These are phyloP conservation scores for Capronia americana DNA, from an alignment of 2,329 filamentous ascomycete genomes.

Conservation along the genomic window DNA sequence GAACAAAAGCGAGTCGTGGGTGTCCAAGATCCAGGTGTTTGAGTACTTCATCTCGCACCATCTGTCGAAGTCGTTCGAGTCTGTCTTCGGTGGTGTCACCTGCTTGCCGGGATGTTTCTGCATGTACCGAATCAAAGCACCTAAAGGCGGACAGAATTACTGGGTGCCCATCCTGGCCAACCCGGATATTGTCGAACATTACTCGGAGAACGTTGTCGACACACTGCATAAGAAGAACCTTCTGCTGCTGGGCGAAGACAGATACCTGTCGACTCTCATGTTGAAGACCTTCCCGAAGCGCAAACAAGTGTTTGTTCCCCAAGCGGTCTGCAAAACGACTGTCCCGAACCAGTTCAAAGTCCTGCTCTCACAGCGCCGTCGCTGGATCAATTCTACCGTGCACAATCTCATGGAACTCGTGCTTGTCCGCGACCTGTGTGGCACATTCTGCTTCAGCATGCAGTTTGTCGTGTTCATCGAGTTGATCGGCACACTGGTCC, in stretches of 20 bases:
- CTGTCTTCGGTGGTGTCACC: slow-evolving; percentile 97
- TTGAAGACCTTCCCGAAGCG: slow-evolving; percentile 98
- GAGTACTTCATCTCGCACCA: slow-evolving; percentile 98
- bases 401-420: slow-evolving; percentile 99
- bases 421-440: slow-evolving; percentile 92
- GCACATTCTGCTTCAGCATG: slow-evolving; percentile 99
- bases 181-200: slow-evolving; percentile 97
- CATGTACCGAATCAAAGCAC: slow-evolving; percentile 99
- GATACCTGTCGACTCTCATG: slow-evolving; percentile 96
- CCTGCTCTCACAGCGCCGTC: slow-evolving; percentile 87
- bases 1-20: slow-evolving; percentile 94
- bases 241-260: slow-evolving; percentile 88
- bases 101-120: slow-evolving; percentile 99
- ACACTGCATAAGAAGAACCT: slow-evolving; percentile 98
- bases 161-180: slow-evolving; percentile 99
- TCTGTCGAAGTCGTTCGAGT: slow-evolving; percentile 95
- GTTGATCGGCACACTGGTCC: slow-evolving; percentile 88
- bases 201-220: slow-evolving; percentile 98
- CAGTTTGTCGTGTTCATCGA: slow-evolving; percentile 98
- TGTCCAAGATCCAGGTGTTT: slow-evolving; percentile 97
- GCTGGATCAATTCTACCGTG: slow-evolving; percentile 99
- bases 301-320: slow-evolving; percentile 97
- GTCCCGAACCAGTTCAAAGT: slow-evolving; percentile 93
- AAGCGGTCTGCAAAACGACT: slow-evolving; percentile 98
- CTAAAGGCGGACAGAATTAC: slow-evolving; percentile 98